These are phyloP conservation scores for Phylloporus sp. DNA, from an alignment of 768 basidiomycete genomes.

Conservation along the genomic window DNA sequence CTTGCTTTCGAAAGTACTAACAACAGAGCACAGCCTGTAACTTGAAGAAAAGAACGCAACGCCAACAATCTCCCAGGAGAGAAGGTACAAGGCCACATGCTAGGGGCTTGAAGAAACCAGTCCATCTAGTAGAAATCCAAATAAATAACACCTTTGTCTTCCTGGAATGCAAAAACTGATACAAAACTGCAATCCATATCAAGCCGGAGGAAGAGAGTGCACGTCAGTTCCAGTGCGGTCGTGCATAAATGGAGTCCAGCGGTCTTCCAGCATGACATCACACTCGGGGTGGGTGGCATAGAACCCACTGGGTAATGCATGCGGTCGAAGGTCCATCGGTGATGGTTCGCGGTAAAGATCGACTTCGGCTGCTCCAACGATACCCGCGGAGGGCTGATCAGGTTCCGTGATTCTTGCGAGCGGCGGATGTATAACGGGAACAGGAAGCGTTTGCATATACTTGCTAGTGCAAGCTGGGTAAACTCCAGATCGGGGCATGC, in stretches of 20 bases:
- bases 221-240: slow-evolving; percentile 4
- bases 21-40: too few species aligned
- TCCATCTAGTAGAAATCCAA: too few species aligned
- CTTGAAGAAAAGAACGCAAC: too few species aligned
- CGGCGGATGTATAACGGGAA: background rate
- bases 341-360: slow-evolving; percentile 35
- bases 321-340: background rate
- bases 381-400: background rate
- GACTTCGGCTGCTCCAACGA: background rate
- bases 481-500: background rate
- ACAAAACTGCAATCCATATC: background rate
- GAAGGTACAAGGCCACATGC: too few species aligned
- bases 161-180: too few species aligned
- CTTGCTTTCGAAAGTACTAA: too few species aligned
- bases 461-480: background rate
- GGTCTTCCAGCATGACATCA: slow-evolving; percentile 32
- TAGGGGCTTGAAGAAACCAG: too few species aligned
- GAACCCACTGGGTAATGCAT: background rate
- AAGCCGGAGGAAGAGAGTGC: slow-evolving; percentile 1
- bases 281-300: background rate
- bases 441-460: background rate
- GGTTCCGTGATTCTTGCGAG: background rate
- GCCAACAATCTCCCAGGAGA: too few species aligned
- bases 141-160: too few species aligned
- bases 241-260: slow-evolving; percentile 39